These are phyloP conservation scores for Penicillium roqueforti DNA, from an alignment of 495 filamentous ascomycete genomes.

Conservation along the genomic window DNA sequence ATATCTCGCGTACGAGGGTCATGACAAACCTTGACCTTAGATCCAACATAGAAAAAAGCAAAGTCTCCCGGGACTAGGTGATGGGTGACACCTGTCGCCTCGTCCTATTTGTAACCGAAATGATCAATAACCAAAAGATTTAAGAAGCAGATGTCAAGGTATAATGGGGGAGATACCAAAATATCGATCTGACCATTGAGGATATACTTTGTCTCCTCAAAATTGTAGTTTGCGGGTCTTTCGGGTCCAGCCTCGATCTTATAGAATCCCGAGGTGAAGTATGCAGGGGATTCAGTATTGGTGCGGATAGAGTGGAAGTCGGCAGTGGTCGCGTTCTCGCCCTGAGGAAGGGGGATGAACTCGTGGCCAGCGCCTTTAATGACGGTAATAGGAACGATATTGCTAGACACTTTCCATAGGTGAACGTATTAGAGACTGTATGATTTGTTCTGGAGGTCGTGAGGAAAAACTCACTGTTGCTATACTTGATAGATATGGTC, in stretches of 20 bases:
- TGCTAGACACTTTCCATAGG: conserved; percentile 21
- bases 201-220: conserved; percentile 32
- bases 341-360: conserved; percentile 27
- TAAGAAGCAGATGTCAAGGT: not conserved
- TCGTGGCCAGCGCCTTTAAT: conserved; percentile 34
- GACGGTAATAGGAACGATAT: conserved; percentile 28
- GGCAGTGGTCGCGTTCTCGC: conserved; percentile 28
- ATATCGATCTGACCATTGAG: conserved; percentile 31
- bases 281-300: conserved; percentile 25
- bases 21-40: conserved; percentile 29
- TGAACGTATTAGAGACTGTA: not conserved
- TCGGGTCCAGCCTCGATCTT: conserved; percentile 30
- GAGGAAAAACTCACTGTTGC: not conserved
- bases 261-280: conserved; percentile 32
- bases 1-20: not conserved
- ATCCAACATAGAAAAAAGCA: conserved; percentile 33
- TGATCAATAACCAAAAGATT: not conserved
- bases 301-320: conserved; percentile 33
- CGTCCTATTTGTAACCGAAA: conserved; percentile 18
- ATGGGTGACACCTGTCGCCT: conserved; percentile 32
- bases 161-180: conserved; percentile 17
- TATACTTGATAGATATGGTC: not conserved
- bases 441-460: not conserved
- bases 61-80: conserved; percentile 32
- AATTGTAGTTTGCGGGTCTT: conserved; percentile 26